phyloP scores from a whole-genome alignment of 2,329 filamentous ascomycete species.

The Dactylellina sp. region DNA sequence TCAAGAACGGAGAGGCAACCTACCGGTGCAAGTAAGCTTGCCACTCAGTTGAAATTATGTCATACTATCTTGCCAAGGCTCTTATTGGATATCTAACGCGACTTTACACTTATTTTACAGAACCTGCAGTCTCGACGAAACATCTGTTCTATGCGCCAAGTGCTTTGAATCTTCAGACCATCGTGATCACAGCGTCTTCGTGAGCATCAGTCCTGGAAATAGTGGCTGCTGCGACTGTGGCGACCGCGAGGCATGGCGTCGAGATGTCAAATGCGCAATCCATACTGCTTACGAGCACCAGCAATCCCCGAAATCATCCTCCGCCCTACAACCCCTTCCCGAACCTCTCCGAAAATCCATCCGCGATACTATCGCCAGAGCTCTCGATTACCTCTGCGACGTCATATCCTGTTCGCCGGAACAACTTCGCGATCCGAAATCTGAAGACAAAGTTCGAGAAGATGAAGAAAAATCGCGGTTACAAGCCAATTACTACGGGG shows the following conservation, averaged over 20 bases:
- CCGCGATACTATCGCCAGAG: conserved; percentile 83
- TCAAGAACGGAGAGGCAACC: conserved; percentile 91
- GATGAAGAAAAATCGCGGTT: conserved; percentile 86
- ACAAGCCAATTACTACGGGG: conserved; percentile 78
- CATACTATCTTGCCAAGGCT: conserved; percentile 1
- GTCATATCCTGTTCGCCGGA: conserved; percentile 98
- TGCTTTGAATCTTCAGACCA: conserved; percentile 98
- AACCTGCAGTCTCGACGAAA: conserved; percentile 93
- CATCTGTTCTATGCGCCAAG: conserved; percentile 90
- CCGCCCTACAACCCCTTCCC: conserved; percentile 68
- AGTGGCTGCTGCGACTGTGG: conserved; percentile 98
- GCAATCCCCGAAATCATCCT: conserved; percentile 67
- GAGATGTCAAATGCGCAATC: conserved; percentile 90
- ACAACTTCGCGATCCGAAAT: conserved; percentile 87
- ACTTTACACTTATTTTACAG: conserved; percentile 50
- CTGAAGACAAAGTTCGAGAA: conserved; percentile 79
- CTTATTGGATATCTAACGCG: conserved; percentile 13
- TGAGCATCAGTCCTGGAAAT: conserved; percentile 87
- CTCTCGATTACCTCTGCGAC: conserved; percentile 95
- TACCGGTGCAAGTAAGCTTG: conserved; percentile 79
- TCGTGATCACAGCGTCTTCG: conserved; percentile 88
- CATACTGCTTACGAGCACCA: conserved; percentile 76
- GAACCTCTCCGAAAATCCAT: conserved; percentile 81
- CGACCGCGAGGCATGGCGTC: conserved; percentile 91
- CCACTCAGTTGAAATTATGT: neutral